Conservation (phyloP, 495 filamentous ascomycete genomes). For the Penicillium turbatum region DNA sequence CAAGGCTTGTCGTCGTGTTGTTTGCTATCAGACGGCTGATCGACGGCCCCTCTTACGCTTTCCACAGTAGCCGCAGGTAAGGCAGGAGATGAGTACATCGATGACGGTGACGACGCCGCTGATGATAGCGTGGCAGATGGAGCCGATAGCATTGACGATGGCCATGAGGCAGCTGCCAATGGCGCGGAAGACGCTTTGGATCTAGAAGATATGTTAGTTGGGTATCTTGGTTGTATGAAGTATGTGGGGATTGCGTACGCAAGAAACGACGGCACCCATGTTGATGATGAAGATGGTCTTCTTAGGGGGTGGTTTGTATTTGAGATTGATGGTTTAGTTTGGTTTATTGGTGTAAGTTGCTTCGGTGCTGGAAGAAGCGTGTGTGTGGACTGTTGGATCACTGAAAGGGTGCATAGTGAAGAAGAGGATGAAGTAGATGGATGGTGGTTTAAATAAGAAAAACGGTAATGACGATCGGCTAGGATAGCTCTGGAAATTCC, state of each 20-base stretch:
- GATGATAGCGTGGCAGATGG: slow-evolving; percentile 74
- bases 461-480: not conserved
- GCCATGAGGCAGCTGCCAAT: slow-evolving; percentile 83
- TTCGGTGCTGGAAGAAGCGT: slow-evolving; percentile 30
- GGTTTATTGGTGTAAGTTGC: slow-evolving; percentile 20
- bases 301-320: not conserved
- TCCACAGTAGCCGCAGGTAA: slow-evolving; percentile 71
- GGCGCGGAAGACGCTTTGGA: slow-evolving; percentile 70
- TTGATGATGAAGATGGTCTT: slow-evolving; percentile 30
- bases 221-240: not conserved
- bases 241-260: slow-evolving; percentile 56
- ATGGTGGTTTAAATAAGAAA: slow-evolving; percentile 11
- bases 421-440: not conserved
- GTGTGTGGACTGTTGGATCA: slow-evolving; percentile 29
- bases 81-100: slow-evolving; percentile 78
- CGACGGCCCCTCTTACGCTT: slow-evolving; percentile 31
- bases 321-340: slow-evolving; percentile 8
- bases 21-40: slow-evolving; percentile 20
- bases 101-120: slow-evolving; percentile 73
- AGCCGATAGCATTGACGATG: slow-evolving; percentile 75
- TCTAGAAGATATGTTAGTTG: slow-evolving; percentile 48
- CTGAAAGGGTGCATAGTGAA: slow-evolving; percentile 34
- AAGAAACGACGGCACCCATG: slow-evolving; percentile 96
- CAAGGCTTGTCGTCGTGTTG: not conserved
- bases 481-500: not conserved